phyloP scores from a whole-genome alignment of 306 rosid genomes.

The Hippophae gyantsensis region DNA sequence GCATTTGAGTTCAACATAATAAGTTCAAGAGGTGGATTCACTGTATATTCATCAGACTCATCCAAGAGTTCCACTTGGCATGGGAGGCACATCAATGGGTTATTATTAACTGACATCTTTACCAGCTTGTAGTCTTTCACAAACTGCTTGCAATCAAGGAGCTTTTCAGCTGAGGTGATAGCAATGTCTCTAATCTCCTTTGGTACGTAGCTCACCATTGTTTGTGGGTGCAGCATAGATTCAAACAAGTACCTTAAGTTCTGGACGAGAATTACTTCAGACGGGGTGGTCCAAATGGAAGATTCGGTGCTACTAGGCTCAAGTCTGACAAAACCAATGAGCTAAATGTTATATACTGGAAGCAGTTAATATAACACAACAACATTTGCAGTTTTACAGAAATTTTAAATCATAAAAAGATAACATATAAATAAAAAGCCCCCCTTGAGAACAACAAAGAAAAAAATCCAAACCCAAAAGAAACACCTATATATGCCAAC shows the following conservation, averaged over 20 bases:
- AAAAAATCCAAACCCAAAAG: too few relatives aligned
- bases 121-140: constrained; percentile 59
- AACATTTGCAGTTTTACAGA: neutral
- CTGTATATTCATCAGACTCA: constrained; percentile 40
- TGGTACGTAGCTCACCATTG: constrained; percentile 40
- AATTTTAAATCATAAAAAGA: too few relatives aligned
- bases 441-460: too few relatives aligned
- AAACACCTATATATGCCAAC: too few relatives aligned
- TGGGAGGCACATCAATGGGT: constrained; percentile 29
- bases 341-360: neutral
- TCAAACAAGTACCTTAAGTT: constrained; percentile 69
- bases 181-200: constrained; percentile 49
- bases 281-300: constrained; percentile 33
- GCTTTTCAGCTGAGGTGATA: constrained; percentile 56
- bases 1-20: constrained; percentile 51
- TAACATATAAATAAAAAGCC: too few relatives aligned
- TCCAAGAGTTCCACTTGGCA: constrained; percentile 59
- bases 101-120: constrained; percentile 20
- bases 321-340: constrained; percentile 37
- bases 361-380: constrained; percentile 3
- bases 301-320: constrained; percentile 38
- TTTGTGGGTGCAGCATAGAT: constrained; percentile 67
- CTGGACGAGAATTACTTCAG: constrained; percentile 56
- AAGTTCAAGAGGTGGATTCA: constrained; percentile 56
- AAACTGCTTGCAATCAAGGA: constrained; percentile 95